Base-by-base conservation (phyloP, 306 rosid species). In the Myrica gale region DNA sequence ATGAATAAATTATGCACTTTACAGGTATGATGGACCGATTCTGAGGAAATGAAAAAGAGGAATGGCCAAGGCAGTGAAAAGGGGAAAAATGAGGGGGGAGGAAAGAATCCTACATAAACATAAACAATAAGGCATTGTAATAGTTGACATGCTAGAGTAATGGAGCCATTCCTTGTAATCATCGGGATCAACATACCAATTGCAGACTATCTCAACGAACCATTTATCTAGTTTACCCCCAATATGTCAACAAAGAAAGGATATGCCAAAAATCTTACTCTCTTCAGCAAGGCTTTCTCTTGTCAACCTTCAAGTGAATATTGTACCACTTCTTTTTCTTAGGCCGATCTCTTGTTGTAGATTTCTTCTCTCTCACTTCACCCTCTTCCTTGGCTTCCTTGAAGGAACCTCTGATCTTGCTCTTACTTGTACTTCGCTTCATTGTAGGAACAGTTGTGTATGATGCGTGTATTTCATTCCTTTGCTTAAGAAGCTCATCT, bases 281-380 rank as follows among this genome's bases (percentile, higher is more conserved):
- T 11, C 39, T 43, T 91, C 74, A 92, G 85, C 99, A 96, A 69
- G 97, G 84, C 85, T 96, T 92, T 85, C 97, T 88, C 89, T 96
- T 92, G 71, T 90, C 99, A 66, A 92, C 98, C 87, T 88, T 88
- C 74, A 92, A 76, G 79, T 86, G 98, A 73, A 92, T 86, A 82
- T 92, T 92, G 83, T 76, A 96, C 99, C 99, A 96, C 79, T 87
- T 92, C 81, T 89, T 96, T 88, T 87, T 96, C 92, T 85, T 96
- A 21, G 89, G 79, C 48, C 98, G 88, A 54, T 93, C 99, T 79
- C 96, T 88, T 4, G 45, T 20, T 11, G 86, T 74, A 75, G 69
- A 76, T 80, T 79, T 89, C 84, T 83, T 92, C 58, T 92, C 98
- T 79, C 79, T 92, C 80, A 81, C 70, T 61, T 86, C 92, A 43